These are phyloP conservation scores for Bremia lactucae DNA, from an alignment of 352 stramenopile genomes.

Conservation along the genomic window DNA sequence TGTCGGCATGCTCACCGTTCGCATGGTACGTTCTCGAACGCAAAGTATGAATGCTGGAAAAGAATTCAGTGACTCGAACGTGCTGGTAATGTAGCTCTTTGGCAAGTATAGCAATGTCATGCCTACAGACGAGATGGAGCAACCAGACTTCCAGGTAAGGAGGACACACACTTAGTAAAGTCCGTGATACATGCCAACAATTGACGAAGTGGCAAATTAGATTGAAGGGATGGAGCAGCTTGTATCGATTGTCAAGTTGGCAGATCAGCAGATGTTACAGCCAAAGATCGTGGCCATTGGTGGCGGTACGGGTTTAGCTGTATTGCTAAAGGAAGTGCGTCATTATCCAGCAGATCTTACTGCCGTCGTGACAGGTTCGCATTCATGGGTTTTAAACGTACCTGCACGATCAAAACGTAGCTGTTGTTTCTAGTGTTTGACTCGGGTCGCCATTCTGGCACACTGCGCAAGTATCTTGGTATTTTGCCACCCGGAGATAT, in stretches of 20 bases:
- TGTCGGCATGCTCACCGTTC: conserved; percentile 63
- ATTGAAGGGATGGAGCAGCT: conserved; percentile 75
- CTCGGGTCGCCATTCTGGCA: conserved; percentile 69
- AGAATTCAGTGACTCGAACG: neutral
- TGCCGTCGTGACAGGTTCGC: conserved; percentile 64
- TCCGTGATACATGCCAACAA: no score
- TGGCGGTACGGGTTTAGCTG: conserved; percentile 66
- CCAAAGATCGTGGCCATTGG: conserved; percentile 80
- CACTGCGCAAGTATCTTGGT: conserved; percentile 70
- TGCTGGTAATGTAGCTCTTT: conserved; percentile 36
- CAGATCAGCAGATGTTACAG: conserved; percentile 66
- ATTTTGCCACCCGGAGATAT: conserved; percentile 79
- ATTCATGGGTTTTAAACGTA: neutral
- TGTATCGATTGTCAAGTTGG: conserved; percentile 57
- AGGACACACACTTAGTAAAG: no score
- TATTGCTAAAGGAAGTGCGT: conserved; percentile 75
- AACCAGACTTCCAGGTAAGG: conserved; percentile 64
- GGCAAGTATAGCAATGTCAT: conserved; percentile 80
- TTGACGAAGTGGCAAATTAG: conserved; percentile 13
- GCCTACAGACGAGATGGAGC: conserved; percentile 75
- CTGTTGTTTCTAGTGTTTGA: conserved; percentile 77
- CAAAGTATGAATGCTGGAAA: no score
- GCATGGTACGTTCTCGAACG: conserved; percentile 66
- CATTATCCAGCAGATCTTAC: conserved; percentile 79
- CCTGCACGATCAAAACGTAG: neutral